Evolutionary conservation across 164 flowering plant genomes (phyloP), one percentile per base, ranked within the genome.

Genomic region (Aristolochia contorta): DNA sequence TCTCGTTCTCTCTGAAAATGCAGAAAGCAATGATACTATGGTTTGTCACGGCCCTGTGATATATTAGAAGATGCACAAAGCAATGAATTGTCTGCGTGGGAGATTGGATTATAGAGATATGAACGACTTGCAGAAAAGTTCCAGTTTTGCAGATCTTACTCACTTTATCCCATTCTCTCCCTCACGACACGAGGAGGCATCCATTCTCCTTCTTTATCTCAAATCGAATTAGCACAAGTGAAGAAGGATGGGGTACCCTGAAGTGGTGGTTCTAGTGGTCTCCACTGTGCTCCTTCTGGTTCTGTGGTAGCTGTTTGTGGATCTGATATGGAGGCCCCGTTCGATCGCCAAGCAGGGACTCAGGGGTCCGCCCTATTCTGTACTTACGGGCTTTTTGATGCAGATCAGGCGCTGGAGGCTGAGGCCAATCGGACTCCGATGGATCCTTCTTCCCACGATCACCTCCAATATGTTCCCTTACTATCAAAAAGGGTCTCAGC

Each of bases 301-400:
- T 51, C 56, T 66, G 33, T 59, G 64, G 68, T 23, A 57, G 51
- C 32, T 58, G 23, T 59, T 62, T 16, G 43, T 47, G 47, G 21
- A 27, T 33, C 57, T 69, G 19, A 52, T 73, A 33, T 73, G 77
- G 73, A 67, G 66, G 58, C 77, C 77, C 16, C 59, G 64, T 57
- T 43, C 43, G n/a, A 24, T 67, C 58, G 53, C n/a, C 43, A 67
- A 73, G 48, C 77, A 69, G 56, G 77, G 77, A 43, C 32, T 73
- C 19, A 58, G 30, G 16, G 61, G 61, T 8, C 61, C 61, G 43
- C 30, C 49, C 23, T 58, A 58, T 21, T 33, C 27, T 20, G 8
- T 58, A 18, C 25, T 58, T 4, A n/a, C 50, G 15, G 61, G 61
- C 15, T 41, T 27, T 22, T 41, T 58, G 9, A 22, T 41, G 24